Evolutionary conservation across 164 flowering plant genomes (phyloP).

Genomic region (Magnolia kwangsiensis): DNA sequence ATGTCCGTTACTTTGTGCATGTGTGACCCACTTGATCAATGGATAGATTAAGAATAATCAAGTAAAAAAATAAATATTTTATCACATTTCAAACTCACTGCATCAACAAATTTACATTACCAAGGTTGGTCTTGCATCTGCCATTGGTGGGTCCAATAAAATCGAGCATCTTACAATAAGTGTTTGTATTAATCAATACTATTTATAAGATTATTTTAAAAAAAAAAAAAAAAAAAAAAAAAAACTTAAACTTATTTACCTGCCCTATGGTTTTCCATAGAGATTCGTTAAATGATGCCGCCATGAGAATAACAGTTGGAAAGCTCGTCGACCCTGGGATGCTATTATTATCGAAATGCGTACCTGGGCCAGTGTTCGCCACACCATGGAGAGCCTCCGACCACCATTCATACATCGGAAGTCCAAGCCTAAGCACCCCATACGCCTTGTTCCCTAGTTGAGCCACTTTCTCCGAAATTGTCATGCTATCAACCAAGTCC

Average conservation of each 20-base stretch:
- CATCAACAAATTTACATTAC: no score
- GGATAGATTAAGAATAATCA: no score
- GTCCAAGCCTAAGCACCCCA: slow-evolving; percentile 7
- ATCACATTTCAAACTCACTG: no score
- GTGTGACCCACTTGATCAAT: no score
- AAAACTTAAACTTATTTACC: not conserved
- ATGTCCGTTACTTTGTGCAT: no score
- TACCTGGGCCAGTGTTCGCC: slow-evolving; percentile 9
- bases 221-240: no score
- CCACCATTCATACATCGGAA: slow-evolving; percentile 13
- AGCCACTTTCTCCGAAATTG: slow-evolving; percentile 4
- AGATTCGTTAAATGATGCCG: slow-evolving; percentile 9
- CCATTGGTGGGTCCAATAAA: no score
- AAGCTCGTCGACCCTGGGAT: slow-evolving; percentile 5
- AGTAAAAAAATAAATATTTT: no score
- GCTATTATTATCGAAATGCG: slow-evolving; percentile 9
- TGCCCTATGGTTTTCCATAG: slow-evolving; percentile 16
- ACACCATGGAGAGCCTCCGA: slow-evolving; percentile 14
- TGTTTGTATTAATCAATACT: no score
- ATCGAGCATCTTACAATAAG: no score
- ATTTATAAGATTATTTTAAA: no score
- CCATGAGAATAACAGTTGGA: slow-evolving; percentile 8
- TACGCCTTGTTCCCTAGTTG: slow-evolving; percentile 7
- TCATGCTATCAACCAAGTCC: slow-evolving; percentile 11
- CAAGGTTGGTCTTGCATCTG: no score